A percentile compares a stretch with the other conserved stretches of the same genome.
Evolutionary conservation across 306 rosid species (phyloP).

Genomic region (Quercus agrifolia): DNA sequence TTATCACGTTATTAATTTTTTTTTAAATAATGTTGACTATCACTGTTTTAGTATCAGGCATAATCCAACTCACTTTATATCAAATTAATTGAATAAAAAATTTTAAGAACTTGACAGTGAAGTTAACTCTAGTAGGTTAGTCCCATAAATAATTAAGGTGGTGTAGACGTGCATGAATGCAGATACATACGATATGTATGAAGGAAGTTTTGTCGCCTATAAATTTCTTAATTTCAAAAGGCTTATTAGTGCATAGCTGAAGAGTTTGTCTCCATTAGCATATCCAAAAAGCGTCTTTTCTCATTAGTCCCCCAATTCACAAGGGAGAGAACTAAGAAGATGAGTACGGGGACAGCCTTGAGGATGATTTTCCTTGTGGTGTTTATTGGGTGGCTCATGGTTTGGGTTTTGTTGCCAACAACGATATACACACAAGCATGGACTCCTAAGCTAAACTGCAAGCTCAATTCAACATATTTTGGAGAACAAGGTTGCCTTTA

Average conservation of each 20-base stretch:
- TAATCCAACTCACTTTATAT: too few species aligned
- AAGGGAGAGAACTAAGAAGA: neutral
- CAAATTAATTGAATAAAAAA: too few species aligned
- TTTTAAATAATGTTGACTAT: too few species aligned
- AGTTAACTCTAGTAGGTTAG: too few species aligned
- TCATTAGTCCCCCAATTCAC: neutral
- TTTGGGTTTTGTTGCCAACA: conserved; percentile 60
- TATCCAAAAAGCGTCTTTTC: neutral
- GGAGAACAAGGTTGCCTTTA: conserved; percentile 42
- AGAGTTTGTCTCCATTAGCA: too few species aligned
- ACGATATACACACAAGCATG: conserved; percentile 34
- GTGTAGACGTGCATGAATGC: too few species aligned
- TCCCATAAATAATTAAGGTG: too few species aligned
- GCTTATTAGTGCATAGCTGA: neutral
- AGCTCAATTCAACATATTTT: conserved; percentile 48
- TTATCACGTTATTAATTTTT: too few species aligned
- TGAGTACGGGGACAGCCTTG: conserved; percentile 19
- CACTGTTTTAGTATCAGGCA: too few species aligned
- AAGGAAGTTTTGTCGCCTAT: neutral
- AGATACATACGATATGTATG: neutral
- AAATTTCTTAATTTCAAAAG: neutral
- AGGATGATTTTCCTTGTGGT: conserved; percentile 30
- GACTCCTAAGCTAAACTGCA: conserved; percentile 32
- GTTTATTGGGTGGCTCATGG: conserved; percentile 46
- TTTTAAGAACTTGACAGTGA: too few species aligned